These are phyloP conservation scores for Hypsizygus marmoreus DNA, from an alignment of 768 basidiomycete species.

Conservation along the genomic window DNA sequence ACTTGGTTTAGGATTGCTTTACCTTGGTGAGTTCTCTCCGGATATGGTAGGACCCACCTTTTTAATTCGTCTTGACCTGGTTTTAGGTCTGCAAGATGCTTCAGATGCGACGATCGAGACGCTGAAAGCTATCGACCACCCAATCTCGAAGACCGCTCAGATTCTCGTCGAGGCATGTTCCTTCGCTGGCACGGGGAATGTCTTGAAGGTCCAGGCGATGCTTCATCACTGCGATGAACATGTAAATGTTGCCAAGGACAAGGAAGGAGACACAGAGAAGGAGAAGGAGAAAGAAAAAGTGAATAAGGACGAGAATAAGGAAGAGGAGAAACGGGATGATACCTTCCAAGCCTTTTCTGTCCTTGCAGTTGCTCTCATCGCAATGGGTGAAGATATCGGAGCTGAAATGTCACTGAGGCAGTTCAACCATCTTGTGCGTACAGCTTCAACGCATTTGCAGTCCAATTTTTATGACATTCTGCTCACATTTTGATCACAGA, in stretches of 20 bases:
- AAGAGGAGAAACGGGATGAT: slow-evolving; percentile 60
- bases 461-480: background rate
- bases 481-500: slow-evolving; percentile 49
- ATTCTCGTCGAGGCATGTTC: slow-evolving; percentile 93
- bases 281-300: slow-evolving; percentile 40
- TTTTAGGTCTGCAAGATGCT: slow-evolving; percentile 85
- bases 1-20: slow-evolving; percentile 86
- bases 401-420: slow-evolving; percentile 97
- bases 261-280: slow-evolving; percentile 63
- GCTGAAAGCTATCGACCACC: slow-evolving; percentile 90
- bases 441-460: background rate
- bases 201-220: slow-evolving; percentile 89
- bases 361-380: slow-evolving; percentile 88
- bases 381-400: slow-evolving; percentile 98
- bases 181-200: slow-evolving; percentile 94
- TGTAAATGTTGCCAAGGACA: slow-evolving; percentile 56
- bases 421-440: slow-evolving; percentile 91
- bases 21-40: slow-evolving; percentile 65
- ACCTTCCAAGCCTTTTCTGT: slow-evolving; percentile 92
- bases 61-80: background rate
- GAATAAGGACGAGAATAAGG: slow-evolving; percentile 49
- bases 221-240: slow-evolving; percentile 95
- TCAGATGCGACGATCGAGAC: slow-evolving; percentile 94
- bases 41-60: background rate
- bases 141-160: slow-evolving; percentile 86